phyloP scores from a whole-genome alignment of 2,329 filamentous ascomycete genomes.

The Diaporthe batatas region DNA sequence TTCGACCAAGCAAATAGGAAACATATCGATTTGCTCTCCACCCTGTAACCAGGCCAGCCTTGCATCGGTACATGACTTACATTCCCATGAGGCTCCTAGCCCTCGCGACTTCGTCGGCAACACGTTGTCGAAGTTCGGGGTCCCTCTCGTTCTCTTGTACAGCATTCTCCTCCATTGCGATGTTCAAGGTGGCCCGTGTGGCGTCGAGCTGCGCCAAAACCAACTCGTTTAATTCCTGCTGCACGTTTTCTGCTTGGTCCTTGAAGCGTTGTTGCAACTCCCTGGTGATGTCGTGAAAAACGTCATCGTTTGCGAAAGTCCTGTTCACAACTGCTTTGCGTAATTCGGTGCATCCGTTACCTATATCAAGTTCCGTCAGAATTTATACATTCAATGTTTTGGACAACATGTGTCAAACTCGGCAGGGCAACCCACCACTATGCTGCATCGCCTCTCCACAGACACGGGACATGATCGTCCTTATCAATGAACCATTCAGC shows the following conservation, averaged over 20 bases:
- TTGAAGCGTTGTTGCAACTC: neutral
- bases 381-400: too few species aligned
- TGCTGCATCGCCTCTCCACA: neutral
- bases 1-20: too few species aligned
- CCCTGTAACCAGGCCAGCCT: too few species aligned
- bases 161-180: neutral
- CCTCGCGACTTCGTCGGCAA: neutral
- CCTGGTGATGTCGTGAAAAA: neutral
- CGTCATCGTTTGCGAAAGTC: neutral
- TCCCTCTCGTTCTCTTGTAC: conserved; percentile 3
- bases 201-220: neutral
- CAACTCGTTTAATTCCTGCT: neutral
- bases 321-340: neutral
- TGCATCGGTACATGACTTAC: neutral
- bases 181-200: neutral
- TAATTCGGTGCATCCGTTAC: neutral
- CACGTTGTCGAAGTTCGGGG: neutral
- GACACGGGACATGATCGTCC: neutral
- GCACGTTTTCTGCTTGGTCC: neutral
- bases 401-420: too few species aligned
- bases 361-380: neutral
- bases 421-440: too few species aligned
- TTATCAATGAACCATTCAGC: neutral
- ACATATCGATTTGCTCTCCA: too few species aligned
- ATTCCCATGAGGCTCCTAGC: conserved; percentile 43